phyloP scores from a whole-genome alignment of 768 basidiomycete species.

The Ephemerocybe angulata region DNA sequence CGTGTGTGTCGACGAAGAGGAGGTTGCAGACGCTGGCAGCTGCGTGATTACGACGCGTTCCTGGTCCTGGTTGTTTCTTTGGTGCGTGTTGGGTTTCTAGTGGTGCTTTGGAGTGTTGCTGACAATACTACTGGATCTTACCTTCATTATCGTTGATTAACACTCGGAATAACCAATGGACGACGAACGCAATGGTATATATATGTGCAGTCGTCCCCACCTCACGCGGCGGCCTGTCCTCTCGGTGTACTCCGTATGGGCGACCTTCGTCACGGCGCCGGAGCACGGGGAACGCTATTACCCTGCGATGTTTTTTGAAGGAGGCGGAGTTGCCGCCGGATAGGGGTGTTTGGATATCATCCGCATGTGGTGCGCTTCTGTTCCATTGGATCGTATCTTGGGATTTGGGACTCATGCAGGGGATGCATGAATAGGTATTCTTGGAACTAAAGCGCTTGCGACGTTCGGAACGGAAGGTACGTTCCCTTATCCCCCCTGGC shows the following conservation, averaged over 20 bases:
- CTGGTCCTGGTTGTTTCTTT: constrained; percentile 80
- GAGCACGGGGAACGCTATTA: constrained; percentile 78
- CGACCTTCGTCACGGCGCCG: constrained; percentile 64
- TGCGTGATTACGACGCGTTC: constrained; percentile 62
- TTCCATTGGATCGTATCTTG: constrained; percentile 5
- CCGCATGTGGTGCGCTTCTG: constrained; percentile 64
- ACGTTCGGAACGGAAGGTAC: constrained; percentile 95
- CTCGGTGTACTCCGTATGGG: constrained; percentile 75
- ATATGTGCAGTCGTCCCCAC: constrained; percentile 67
- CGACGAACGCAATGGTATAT: neutral
- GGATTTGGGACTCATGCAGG: too few relatives aligned
- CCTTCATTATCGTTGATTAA: too few relatives aligned
- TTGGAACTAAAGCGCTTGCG: constrained; percentile 94
- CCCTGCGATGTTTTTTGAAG: constrained; percentile 76
- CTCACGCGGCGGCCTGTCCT: constrained; percentile 83
- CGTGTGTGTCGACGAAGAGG: constrained; percentile 80
- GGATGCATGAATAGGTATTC: too few relatives aligned
- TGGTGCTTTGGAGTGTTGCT: too few relatives aligned
- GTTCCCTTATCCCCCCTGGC: constrained; percentile 2
- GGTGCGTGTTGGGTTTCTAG: constrained; percentile 47
- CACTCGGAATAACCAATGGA: neutral
- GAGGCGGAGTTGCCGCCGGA: constrained; percentile 90
- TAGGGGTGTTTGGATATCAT: constrained; percentile 93
- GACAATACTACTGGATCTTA: too few relatives aligned
- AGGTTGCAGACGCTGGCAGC: constrained; percentile 88